Conservation (phyloP, 306 rosid genomes). For the Sesbania bispinosa region DNA sequence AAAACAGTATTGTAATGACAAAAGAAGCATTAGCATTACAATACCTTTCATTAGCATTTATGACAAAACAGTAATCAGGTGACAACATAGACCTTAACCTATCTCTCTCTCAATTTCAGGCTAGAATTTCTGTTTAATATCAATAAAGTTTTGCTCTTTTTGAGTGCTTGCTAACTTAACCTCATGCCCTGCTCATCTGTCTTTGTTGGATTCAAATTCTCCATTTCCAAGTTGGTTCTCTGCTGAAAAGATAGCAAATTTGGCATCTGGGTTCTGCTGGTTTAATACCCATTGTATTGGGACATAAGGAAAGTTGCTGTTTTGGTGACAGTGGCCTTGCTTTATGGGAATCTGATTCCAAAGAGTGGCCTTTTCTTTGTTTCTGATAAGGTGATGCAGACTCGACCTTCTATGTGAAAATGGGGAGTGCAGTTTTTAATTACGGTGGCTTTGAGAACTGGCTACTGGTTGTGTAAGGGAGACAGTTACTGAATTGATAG, state of each 20-base stretch:
- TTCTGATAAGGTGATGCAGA: constrained; percentile 44
- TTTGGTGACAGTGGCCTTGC: constrained; percentile 29
- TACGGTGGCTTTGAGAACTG: constrained; percentile 39
- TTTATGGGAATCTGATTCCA: constrained; percentile 47
- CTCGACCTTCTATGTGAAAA: constrained; percentile 38
- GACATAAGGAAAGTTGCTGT: constrained; percentile 28
- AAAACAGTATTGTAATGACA: too few species aligned
- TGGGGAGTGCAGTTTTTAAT: constrained; percentile 34
- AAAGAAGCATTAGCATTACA: too few species aligned
- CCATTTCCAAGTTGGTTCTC: constrained; percentile 31
- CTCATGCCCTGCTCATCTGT: constrained; percentile 32
- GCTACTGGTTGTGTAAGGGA: constrained; percentile 31
- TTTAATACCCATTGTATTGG: constrained; percentile 27
- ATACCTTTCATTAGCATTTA: too few species aligned
- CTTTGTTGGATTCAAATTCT: constrained; percentile 48
- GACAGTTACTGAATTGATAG: constrained; percentile 26
- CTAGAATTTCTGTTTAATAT: constrained; percentile 26
- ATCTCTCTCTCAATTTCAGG: constrained; percentile 71
- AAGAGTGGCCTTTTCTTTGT: constrained; percentile 27
- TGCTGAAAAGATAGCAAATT: constrained; percentile 23
- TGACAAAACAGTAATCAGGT: too few species aligned
- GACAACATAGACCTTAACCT: too few species aligned
- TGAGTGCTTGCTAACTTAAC: too few species aligned
- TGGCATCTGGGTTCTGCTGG: constrained; percentile 47
- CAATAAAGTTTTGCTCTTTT: constrained; percentile 43